A percentile compares a stretch with the other conserved stretches of the same genome.
These are phyloP conservation scores for Ogataea nakhonphanomensis DNA, from an alignment of 805 yeast genomes.

Conservation along the genomic window DNA sequence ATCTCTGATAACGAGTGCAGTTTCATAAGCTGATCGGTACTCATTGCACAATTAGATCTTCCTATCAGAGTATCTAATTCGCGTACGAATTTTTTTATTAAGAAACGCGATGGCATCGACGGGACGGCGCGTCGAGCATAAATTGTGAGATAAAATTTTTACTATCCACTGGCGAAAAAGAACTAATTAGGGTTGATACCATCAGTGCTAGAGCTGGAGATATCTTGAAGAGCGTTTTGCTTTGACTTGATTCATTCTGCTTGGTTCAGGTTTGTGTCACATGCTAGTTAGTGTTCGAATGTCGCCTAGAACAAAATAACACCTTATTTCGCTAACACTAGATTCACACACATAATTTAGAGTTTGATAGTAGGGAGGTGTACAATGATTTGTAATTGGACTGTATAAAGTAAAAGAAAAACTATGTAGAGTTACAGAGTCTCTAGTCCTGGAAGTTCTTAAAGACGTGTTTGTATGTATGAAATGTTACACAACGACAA, in stretches of 20 bases:
- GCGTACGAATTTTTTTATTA: neutral
- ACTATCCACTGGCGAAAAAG: too few species aligned
- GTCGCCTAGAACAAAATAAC: slow-evolving; percentile 20
- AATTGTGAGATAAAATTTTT: too few species aligned
- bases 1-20: slow-evolving; percentile 3
- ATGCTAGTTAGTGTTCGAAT: slow-evolving; percentile 7
- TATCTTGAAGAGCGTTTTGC: too few species aligned
- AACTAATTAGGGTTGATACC: too few species aligned
- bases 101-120: too few species aligned
- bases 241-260: too few species aligned
- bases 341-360: slow-evolving; percentile 32
- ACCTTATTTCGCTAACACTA: slow-evolving; percentile 40
- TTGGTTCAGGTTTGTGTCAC: slow-evolving; percentile 1
- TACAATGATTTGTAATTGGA: slow-evolving; percentile 20
- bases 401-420: slow-evolving; percentile 1
- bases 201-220: too few species aligned
- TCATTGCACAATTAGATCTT: neutral
- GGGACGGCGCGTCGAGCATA: too few species aligned
- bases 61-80: too few species aligned
- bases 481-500: neutral
- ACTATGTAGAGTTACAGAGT: slow-evolving; percentile 1
- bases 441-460: neutral
- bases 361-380: slow-evolving; percentile 39
- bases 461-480: slow-evolving; percentile 11
- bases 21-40: neutral